phyloP scores from a whole-genome alignment of 2,329 filamentous ascomycete genomes.

The Ciborinia camelliae region DNA sequence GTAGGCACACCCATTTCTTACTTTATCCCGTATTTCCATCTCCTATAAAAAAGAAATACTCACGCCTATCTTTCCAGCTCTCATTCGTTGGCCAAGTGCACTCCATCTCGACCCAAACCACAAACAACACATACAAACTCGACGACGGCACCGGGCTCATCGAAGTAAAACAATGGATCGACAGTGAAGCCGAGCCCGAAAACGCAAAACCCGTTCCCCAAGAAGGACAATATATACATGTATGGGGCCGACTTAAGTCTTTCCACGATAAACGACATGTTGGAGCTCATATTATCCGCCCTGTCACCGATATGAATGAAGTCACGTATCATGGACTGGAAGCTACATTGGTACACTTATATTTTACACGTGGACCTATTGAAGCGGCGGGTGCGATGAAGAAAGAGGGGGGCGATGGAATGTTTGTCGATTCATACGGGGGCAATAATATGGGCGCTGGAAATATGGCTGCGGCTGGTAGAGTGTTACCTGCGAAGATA shows the following conservation, averaged over 20 bases:
- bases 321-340: conserved; percentile 90
- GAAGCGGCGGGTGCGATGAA: conserved; percentile 39
- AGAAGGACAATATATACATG: conserved; percentile 76
- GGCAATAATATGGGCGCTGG: conserved; percentile 34
- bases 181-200: conserved; percentile 44
- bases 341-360: conserved; percentile 82
- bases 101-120: conserved; percentile 78
- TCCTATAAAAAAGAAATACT: background rate
- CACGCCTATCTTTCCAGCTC: conserved; percentile 54
- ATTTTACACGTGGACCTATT: conserved; percentile 68
- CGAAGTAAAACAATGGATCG: conserved; percentile 85
- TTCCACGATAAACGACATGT: conserved; percentile 84
- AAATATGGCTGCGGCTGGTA: conserved; percentile 28
- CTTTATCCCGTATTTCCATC: no score
- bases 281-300: conserved; percentile 74
- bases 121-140: conserved; percentile 87
- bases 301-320: conserved; percentile 84
- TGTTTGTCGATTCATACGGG: conserved; percentile 40
- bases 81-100: conserved; percentile 91
- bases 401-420: conserved; percentile 36
- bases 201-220: conserved; percentile 52
- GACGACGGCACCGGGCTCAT: conserved; percentile 93
- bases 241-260: conserved; percentile 78
- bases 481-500: conserved; percentile 42
- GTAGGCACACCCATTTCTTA: conserved; percentile 35